A percentile compares a stretch with the other conserved stretches of the same genome.
phyloP scores from a whole-genome alignment of 495 filamentous ascomycete species.

The Rusavskia elegans region DNA sequence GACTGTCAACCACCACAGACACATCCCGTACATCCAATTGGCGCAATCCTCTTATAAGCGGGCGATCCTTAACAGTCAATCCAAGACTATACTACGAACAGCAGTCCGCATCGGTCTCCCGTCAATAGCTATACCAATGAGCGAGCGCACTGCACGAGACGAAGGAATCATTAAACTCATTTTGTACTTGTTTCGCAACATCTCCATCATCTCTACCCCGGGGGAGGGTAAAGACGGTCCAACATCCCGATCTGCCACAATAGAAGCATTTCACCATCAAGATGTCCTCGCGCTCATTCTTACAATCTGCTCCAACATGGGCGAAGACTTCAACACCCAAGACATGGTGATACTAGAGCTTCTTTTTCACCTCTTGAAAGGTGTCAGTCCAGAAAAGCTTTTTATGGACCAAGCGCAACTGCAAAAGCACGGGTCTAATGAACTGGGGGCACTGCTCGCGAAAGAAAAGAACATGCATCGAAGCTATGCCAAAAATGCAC shows the following conservation, averaged over 20 bases:
- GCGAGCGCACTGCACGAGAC: constrained; percentile 64
- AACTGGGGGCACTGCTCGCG: constrained; percentile 54
- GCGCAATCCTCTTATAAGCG: constrained; percentile 83
- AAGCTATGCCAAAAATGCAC: constrained; percentile 61
- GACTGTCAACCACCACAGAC: constrained; percentile 84
- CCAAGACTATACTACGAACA: constrained; percentile 57
- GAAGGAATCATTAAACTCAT: constrained; percentile 88
- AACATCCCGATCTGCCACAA: constrained; percentile 71
- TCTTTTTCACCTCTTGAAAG: constrained; percentile 81
- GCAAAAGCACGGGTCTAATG: constrained; percentile 47
- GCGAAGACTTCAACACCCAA: constrained; percentile 78
- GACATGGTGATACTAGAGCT: constrained; percentile 78
- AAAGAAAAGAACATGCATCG: constrained; percentile 70
- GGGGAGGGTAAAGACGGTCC: constrained; percentile 70
- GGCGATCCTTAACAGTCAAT: constrained; percentile 65
- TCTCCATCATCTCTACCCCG: constrained; percentile 62
- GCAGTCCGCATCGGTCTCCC: constrained; percentile 70
- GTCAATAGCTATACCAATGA: constrained; percentile 62
- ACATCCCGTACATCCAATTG: constrained; percentile 74
- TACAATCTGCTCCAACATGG: constrained; percentile 77
- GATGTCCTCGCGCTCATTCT: constrained; percentile 76
- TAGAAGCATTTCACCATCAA: constrained; percentile 76
- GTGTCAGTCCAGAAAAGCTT: constrained; percentile 68
- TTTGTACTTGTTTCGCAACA: constrained; percentile 76
- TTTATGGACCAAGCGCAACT: constrained; percentile 69